Base-by-base conservation (phyloP, 306 rosid genomes). In the Quercus cerris region DNA sequence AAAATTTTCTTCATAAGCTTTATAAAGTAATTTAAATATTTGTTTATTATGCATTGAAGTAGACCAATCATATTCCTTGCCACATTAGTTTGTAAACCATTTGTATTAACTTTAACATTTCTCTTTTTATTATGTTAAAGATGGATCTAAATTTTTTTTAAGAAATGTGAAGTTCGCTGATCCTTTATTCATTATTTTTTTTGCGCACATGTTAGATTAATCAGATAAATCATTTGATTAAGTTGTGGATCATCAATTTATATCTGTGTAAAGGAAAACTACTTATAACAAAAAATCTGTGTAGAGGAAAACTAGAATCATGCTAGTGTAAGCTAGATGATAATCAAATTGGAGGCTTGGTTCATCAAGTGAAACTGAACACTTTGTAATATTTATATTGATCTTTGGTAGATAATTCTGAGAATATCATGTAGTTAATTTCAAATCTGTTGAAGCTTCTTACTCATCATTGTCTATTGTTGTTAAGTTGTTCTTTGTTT, bases 361-460 rank as follows among this genome's bases (percentile, higher is more conserved):
- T 66, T 66, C 71, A 31, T 66, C 6, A 17, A 31, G 71, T 30
- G 46, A 66, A 31, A 18, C 44, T 17, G 23, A 18, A 5, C 28
- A 5, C 69, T 62, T 62, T 62, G 46, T 33, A 8, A 64, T 67
- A 22, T n/a, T 67, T 67, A 9, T 67, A 33, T 19, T 19, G 11
- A 59, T 59, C 25, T 19, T 67, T 35, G 12, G 20, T 18, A 67
- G 76, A 28, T 51, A 28, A 27, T 51, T 52, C 17, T 27, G 12
- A 23, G 44, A 17, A 28, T 73, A 15, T 73, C 9, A 6, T 71
- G 71, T 64, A 66, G 51, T 54, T 15, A 77, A 19, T 56, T 46
- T 76, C 25, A 70, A 70, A 22, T 56, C 31, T 75, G 30, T 77
- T 58, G 55, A 23, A 27, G 41, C 64, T 76, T 56, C 77, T 56